Conservation (phyloP, 1,284 basidiomycete genomes). For the Rhizoctonia solani region DNA sequence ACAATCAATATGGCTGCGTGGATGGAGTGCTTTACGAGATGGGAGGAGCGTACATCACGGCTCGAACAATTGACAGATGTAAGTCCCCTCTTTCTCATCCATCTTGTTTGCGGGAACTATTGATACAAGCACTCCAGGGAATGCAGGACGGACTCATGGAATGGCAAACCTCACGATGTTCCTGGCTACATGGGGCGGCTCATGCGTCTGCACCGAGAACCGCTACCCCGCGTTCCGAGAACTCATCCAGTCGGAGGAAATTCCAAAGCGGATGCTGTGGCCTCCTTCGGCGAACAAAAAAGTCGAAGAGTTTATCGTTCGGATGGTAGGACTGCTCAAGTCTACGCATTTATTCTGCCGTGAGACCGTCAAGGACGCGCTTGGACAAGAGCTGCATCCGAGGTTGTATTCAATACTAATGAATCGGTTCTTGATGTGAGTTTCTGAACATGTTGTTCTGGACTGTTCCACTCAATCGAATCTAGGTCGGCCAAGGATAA, state of each 20-base stretch:
- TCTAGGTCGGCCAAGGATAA: neutral
- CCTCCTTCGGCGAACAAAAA: constrained; percentile 29
- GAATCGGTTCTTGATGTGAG: constrained; percentile 23
- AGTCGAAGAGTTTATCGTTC: constrained; percentile 66
- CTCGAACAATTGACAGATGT: constrained; percentile 31
- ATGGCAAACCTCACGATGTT: constrained; percentile 87
- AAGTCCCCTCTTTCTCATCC: neutral
- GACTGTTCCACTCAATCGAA: neutral
- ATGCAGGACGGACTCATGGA: constrained; percentile 57
- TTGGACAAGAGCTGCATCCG: constrained; percentile 77
- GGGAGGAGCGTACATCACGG: constrained; percentile 49
- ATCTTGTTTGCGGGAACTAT: too few relatives aligned
- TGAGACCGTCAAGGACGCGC: constrained; percentile 76
- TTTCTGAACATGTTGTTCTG: neutral
- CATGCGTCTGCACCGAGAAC: constrained; percentile 53
- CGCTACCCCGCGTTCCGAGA: constrained; percentile 49
- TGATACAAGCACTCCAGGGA: constrained; percentile 57
- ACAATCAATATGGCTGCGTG: constrained; percentile 74
- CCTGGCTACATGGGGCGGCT: constrained; percentile 73
- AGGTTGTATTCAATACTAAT: constrained; percentile 68
- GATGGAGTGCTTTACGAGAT: constrained; percentile 77
- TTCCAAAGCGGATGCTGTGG: constrained; percentile 65
- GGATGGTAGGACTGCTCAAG: constrained; percentile 71
- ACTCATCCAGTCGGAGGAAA: constrained; percentile 60
- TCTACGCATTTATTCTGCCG: constrained; percentile 66